phyloP scores from a whole-genome alignment of 495 filamentous ascomycete genomes.

The Wilcoxina mikolae region DNA sequence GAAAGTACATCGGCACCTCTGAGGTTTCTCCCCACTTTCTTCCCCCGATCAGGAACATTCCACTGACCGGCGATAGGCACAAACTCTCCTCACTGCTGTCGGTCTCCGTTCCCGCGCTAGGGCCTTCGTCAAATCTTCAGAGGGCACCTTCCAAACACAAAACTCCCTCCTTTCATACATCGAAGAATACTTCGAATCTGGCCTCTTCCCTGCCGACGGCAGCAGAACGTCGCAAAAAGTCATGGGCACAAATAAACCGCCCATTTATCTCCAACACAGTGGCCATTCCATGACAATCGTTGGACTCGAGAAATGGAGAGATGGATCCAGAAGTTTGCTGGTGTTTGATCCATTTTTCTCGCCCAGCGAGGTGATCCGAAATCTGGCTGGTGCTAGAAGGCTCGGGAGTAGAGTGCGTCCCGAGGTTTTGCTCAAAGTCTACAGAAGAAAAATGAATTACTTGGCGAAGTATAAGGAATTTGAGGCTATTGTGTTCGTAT shows the following conservation, averaged over 20 bases:
- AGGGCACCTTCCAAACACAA: constrained; percentile 34
- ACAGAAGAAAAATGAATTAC: constrained; percentile 52
- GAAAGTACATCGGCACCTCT: constrained; percentile 91
- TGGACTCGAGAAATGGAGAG: constrained; percentile 55
- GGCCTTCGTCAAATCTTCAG: constrained; percentile 24
- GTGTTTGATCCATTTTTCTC: constrained; percentile 84
- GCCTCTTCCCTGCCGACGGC: constrained; percentile 24
- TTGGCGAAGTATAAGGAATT: constrained; percentile 58
- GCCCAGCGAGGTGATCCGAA: constrained; percentile 47
- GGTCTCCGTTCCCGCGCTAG: constrained; percentile 35
- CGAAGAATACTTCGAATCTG: constrained; percentile 56
- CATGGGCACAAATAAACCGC: constrained; percentile 52
- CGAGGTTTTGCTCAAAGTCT: constrained; percentile 47
- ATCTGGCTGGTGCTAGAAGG: constrained; percentile 37
- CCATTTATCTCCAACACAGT: constrained; percentile 80
- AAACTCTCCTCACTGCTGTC: constrained; percentile 59
- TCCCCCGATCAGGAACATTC: not conserved
- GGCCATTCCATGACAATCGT: constrained; percentile 90
- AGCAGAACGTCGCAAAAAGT: constrained; percentile 40
- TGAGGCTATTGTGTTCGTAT: constrained; percentile 58
- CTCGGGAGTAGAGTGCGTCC: constrained; percentile 34
- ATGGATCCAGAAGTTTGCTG: constrained; percentile 55
- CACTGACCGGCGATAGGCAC: constrained; percentile 40
- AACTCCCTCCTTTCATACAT: constrained; percentile 49
- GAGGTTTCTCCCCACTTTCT: constrained; percentile 45